Base-by-base conservation (phyloP, 1,284 basidiomycete species). In the Chalciporus sp. region DNA sequence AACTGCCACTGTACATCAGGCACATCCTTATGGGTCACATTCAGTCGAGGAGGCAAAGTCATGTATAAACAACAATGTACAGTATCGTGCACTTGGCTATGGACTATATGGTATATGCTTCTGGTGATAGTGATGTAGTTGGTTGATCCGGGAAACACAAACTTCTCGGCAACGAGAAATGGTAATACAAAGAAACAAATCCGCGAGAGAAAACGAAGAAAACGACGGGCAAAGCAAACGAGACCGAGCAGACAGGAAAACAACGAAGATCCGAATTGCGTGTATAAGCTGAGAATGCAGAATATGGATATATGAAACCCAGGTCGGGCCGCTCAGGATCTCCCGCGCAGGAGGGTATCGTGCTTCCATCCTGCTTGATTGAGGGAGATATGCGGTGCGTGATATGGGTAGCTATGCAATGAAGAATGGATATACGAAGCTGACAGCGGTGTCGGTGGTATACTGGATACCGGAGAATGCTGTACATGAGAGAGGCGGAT, bases 371-470 rank as follows among this genome's bases (percentile, higher is more conserved):
- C 33, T 39, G 56, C 37, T 45, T 63, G 70, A 28, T 58, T 63
- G 29, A 72, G 58, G 20, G 68, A 58, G n/a, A 69, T 50, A n/a
- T 67, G 70, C 39, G 67, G 42, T 49, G 69, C 64, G 19, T 74
- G 68, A 48, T 71, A 76, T 1, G 68, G 59, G 42, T 78, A 76
- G 26, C 72, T 72, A 23, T 65, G 67, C 26, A 72, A 51, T 0
- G 75, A 72, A 11, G 78, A 74, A 39, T 75, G 74, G 20, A 79
- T 70, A 56, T 79, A 76, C 1, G 76, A 64, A 60, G 57, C 28
- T 33, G 57, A 52, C 51, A 64, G 53, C 61, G 71, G 46, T 55
- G 61, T 53, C 61, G 65, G 4, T 19, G 68, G 58, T 11, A 67
- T 67, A 20, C 60, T 67, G 28, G 68, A 62, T 28, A 80, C 68